Conservation (phyloP, 1,284 basidiomycete species). For the Rhodotorula sp. region DNA sequence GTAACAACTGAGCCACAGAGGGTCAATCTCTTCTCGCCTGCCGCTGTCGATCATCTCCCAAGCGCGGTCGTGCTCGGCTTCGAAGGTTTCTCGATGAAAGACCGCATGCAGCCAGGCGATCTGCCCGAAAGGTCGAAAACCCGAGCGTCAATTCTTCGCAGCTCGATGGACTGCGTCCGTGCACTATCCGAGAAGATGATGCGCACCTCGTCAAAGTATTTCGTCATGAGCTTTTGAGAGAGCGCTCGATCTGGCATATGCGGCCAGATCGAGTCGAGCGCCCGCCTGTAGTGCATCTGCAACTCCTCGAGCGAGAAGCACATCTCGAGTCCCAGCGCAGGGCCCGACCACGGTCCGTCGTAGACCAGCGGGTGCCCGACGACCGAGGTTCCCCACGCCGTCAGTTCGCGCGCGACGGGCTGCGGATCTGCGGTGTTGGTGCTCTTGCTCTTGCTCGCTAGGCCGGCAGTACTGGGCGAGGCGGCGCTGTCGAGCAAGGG, state of each 20-base stretch:
- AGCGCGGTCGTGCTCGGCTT: constrained; percentile 34
- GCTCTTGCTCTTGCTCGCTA: no score
- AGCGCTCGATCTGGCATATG: constrained; percentile 12
- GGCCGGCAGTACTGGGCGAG: neutral
- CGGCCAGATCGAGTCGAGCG: constrained; percentile 4
- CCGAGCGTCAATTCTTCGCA: no score
- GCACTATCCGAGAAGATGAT: neutral
- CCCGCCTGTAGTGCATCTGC: neutral
- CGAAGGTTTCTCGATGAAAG: constrained; percentile 13
- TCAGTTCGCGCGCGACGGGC: constrained; percentile 21
- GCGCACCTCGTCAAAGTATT: constrained; percentile 29
- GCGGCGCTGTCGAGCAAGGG: constrained; percentile 31
- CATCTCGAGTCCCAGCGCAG: constrained; percentile 20
- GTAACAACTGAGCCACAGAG: constrained; percentile 35
- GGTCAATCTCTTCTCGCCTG: constrained; percentile 32
- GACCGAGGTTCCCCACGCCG: constrained; percentile 22
- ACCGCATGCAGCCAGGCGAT: constrained; percentile 16
- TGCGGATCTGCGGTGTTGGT: neutral
- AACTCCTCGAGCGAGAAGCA: constrained; percentile 19
- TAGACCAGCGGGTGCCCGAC: constrained; percentile 15
- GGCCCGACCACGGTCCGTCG: constrained; percentile 14
- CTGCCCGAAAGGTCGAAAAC: neutral
- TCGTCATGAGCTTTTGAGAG: constrained; percentile 12
- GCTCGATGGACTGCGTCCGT: no score
- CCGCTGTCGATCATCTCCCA: constrained; percentile 40